phyloP scores from a whole-genome alignment of 2,329 filamentous ascomycete genomes.

The Incumbomyces delicatus region DNA sequence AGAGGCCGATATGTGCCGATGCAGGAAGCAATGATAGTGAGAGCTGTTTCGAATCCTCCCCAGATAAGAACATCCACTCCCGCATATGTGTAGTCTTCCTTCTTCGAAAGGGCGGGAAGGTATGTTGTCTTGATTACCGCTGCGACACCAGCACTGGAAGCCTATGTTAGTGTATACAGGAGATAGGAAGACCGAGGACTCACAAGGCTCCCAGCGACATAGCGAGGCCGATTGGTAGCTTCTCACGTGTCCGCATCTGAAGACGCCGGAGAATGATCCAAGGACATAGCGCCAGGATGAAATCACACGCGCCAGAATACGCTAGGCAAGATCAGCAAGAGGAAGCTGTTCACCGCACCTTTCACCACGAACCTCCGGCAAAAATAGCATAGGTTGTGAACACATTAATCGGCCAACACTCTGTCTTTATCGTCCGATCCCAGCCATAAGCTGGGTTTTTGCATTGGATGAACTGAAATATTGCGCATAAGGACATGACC shows the following conservation, averaged over 20 bases:
- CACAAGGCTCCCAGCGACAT: constrained; percentile 30
- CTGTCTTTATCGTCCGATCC: constrained; percentile 14
- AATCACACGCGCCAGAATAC: constrained; percentile 24
- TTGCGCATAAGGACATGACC: constrained; percentile 14
- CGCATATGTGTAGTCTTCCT: constrained; percentile 18
- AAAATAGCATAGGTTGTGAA: constrained; percentile 11
- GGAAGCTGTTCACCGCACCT: not conserved
- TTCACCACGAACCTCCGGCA: constrained; percentile 14
- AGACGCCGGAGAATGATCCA: constrained; percentile 30
- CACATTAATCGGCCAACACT: constrained; percentile 11
- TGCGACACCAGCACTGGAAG: constrained; percentile 14
- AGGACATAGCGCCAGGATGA: constrained; percentile 30
- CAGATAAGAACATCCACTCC: constrained; percentile 17
- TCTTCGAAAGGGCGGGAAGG: constrained; percentile 10
- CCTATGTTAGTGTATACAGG: constrained; percentile 12
- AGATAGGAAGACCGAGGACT: not conserved
- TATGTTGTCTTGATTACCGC: constrained; percentile 16
- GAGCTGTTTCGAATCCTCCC: constrained; percentile 19
- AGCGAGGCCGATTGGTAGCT: constrained; percentile 28
- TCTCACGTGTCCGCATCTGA: constrained; percentile 30
- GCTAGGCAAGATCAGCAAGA: constrained; percentile 3
- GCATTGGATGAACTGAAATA: constrained; percentile 11
- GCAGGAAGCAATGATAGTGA: constrained; percentile 23
- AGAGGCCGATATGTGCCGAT: constrained; percentile 23
- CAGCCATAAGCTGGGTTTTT: constrained; percentile 19